These are phyloP conservation scores for Puccinia hordei DNA, from an alignment of 1,284 basidiomycete species.

Conservation along the genomic window DNA sequence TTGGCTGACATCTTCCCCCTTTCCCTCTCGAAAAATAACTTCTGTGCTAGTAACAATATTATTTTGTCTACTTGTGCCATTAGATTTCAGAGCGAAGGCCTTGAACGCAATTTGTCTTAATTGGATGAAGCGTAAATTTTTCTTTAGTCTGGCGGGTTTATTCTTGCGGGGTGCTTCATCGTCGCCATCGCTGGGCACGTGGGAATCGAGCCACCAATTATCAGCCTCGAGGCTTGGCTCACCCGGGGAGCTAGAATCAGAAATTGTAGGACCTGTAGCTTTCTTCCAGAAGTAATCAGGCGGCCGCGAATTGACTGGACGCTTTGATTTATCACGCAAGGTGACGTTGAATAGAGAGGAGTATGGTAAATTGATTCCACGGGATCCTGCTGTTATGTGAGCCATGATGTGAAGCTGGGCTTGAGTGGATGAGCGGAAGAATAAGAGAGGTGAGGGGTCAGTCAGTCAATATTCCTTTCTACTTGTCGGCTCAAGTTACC, in stretches of 20 bases:
- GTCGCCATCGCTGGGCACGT: constrained; percentile 26
- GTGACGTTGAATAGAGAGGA: constrained; percentile 30
- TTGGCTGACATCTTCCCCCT: neutral
- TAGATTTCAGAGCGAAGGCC: constrained; percentile 21
- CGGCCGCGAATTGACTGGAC: constrained; percentile 14
- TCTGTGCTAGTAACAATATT: constrained; percentile 33
- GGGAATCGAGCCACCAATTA: constrained; percentile 23
- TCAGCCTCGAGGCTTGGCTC: neutral
- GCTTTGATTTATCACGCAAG: constrained; percentile 10
- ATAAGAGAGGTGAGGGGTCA: neutral
- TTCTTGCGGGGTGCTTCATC: neutral
- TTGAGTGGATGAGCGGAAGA: neutral
- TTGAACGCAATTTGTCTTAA: constrained; percentile 40
- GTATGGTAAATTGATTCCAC: constrained; percentile 26
- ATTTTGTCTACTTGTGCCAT: neutral
- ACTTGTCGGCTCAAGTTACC: neutral
- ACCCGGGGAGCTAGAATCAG: neutral
- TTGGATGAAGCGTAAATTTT: constrained; percentile 8
- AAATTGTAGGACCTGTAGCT: constrained; percentile 18
- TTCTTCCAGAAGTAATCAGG: constrained; percentile 46
- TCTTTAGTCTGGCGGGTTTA: neutral
- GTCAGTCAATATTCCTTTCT: neutral
- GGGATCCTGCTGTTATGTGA: neutral
- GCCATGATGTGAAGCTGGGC: constrained; percentile 14
- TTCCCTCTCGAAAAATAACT: constrained; percentile 10